Evolutionary conservation across 352 stramenopile species (phyloP), one percentile per base, ranked within the genome.

Genomic region (Elongisporangium undulatum): DNA sequence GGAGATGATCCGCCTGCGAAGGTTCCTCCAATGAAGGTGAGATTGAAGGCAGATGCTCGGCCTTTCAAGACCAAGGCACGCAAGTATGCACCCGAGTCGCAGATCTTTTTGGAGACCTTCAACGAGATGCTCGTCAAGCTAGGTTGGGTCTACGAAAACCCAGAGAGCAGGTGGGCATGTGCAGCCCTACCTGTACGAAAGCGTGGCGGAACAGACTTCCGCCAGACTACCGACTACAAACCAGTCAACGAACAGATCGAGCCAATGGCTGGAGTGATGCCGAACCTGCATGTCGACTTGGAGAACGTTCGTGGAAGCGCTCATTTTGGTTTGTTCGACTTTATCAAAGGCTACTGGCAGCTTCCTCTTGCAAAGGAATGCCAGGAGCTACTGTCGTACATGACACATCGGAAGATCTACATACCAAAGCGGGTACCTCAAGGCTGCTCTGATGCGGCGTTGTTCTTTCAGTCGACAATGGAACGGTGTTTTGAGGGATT

Each of bases 311-410:
- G 21, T 7, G 56, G 60, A 51, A 15, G 55, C 57, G 0, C 52
- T 34, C 9, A 20, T 26, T 17, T 71, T 10, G 58, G 49, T 0
- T 53, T 60, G 38, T 59, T 70, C n/a, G 68, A 72, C 26, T 53
- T 71, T 26, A 57, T 62, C 8, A 71, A 65, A 22, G 66, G 62
- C 4, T 74, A 61, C 26, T 74, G 58, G 62, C 58, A 74, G 49
- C 23, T 70, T 8, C 52, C 62, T 1, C 52, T 69, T 0, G 10
- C 66, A 7, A 0, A 3, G 4, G 59, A 58, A 7, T 62, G 55
- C 24, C 63, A 59, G 12, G 63, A 68, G 15, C 15, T 61, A 4
- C 38, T 66, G 13, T 56, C 13, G 5, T 71, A 65, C 26, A 56
- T 64, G 29, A 67, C 59, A 2, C 51, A 64, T 10, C 39, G 60